Conservation (phyloP, 306 rosid genomes). For the Phaseolus lunatus region DNA sequence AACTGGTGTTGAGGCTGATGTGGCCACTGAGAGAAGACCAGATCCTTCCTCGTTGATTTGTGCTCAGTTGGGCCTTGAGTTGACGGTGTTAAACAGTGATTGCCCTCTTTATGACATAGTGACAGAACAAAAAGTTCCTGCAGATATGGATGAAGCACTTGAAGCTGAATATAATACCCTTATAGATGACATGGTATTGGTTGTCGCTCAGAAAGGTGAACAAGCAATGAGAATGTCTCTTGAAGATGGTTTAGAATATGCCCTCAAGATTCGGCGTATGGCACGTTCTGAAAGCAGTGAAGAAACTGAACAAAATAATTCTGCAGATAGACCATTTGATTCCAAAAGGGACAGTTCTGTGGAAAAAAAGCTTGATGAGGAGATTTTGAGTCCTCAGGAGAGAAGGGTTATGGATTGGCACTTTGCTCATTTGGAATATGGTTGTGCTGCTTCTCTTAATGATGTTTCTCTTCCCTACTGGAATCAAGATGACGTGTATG, state of each 20-base stretch:
- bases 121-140: constrained; percentile 84
- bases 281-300: constrained; percentile 56
- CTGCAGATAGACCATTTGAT: constrained; percentile 47
- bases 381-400: constrained; percentile 84
- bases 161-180: constrained; percentile 97
- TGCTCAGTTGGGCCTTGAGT: constrained; percentile 93
- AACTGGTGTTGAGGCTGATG: constrained; percentile 99
- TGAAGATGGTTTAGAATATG: constrained; percentile 97
- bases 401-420: constrained; percentile 99
- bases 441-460: constrained; percentile 94
- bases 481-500: constrained; percentile 99
- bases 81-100: constrained; percentile 92
- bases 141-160: constrained; percentile 89
- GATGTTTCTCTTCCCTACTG: constrained; percentile 97
- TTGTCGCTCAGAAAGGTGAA: constrained; percentile 87
- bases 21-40: constrained; percentile 96
- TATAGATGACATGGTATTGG: constrained; percentile 92
- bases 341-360: constrained; percentile 43
- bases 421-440: constrained; percentile 97
- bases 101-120: constrained; percentile 94
- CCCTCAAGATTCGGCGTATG: constrained; percentile 77
- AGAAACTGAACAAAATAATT: constrained; percentile 54
- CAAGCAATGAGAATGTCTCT: constrained; percentile 90
- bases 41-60: constrained; percentile 98
- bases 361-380: constrained; percentile 50